Evolutionary conservation across 2,329 filamentous ascomycete species (phyloP).

Genomic region (Pseudogymnoascus sp.): DNA sequence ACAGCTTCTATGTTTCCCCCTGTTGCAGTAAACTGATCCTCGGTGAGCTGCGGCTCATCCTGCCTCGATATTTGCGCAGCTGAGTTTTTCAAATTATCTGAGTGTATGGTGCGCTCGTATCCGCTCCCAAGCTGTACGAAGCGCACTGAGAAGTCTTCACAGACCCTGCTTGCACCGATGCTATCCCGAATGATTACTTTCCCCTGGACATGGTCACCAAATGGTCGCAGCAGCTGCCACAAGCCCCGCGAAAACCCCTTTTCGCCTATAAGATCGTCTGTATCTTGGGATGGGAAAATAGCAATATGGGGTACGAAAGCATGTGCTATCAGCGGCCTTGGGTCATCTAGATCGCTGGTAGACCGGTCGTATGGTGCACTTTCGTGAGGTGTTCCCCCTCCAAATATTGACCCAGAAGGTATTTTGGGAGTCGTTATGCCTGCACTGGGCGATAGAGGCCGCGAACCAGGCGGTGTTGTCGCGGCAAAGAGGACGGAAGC

Average conservation of each 20-base stretch:
- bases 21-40: conserved; percentile 14
- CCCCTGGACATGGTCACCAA: conserved; percentile 79
- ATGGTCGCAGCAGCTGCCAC: conserved; percentile 79
- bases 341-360: conserved; percentile 34
- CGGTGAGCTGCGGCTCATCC: conserved; percentile 14
- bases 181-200: conserved; percentile 89
- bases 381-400: conserved; percentile 31
- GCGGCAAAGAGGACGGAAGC: conserved; percentile 57
- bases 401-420: conserved; percentile 52
- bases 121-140: conserved; percentile 66
- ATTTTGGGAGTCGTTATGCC: conserved; percentile 49
- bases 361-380: conserved; percentile 16
- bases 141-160: conserved; percentile 84
- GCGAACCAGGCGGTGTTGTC: conserved; percentile 60
- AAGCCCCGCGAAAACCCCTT: conserved; percentile 82
- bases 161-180: conserved; percentile 70
- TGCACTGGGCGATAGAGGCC: conserved; percentile 59
- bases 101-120: conserved; percentile 38
- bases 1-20: conserved; percentile 57
- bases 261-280: conserved; percentile 66
- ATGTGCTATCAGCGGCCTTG: conserved; percentile 62
- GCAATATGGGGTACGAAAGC: conserved; percentile 86
- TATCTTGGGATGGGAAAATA: conserved; percentile 79
- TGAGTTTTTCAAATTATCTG: background rate
- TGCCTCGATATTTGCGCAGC: background rate